Evolutionary conservation across 495 filamentous ascomycete species (phyloP).

Genomic region (Podospora comata): DNA sequence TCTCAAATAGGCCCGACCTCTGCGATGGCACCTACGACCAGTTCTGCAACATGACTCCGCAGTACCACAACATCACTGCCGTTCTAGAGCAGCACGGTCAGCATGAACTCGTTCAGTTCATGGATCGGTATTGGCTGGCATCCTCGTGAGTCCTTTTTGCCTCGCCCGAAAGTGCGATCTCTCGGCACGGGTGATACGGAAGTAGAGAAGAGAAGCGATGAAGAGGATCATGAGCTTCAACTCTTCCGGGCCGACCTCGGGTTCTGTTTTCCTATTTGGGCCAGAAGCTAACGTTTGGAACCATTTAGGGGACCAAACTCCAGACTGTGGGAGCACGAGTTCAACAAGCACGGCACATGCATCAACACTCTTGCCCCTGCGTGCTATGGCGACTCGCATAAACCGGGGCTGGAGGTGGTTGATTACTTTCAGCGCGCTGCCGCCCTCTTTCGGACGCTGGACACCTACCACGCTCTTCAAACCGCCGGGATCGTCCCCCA

Average conservation of each 20-base stretch:
- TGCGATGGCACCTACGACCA: conserved; percentile 78
- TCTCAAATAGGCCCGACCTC: conserved; percentile 63
- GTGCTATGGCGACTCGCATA: conserved; percentile 67
- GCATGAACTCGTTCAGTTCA: conserved; percentile 62
- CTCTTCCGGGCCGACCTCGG: not conserved
- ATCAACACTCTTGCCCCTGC: conserved; percentile 65
- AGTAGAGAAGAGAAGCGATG: not conserved
- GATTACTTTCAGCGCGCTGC: conserved; percentile 62
- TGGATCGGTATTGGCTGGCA: conserved; percentile 74
- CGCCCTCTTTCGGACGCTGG: conserved; percentile 56
- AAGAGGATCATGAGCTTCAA: not conserved
- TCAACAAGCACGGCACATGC: conserved; percentile 80
- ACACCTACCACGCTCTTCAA: conserved; percentile 56
- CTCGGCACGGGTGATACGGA: not conserved
- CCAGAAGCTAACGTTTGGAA: not conserved
- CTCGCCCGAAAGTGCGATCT: not conserved
- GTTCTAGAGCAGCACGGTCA: conserved; percentile 63
- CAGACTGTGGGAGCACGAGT: conserved; percentile 80
- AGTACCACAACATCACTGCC: conserved; percentile 66
- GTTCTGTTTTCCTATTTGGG: not conserved
- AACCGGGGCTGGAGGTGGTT: conserved; percentile 54
- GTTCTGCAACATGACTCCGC: conserved; percentile 65
- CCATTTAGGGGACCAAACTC: conserved; percentile 53
- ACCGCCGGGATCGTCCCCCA: conserved; percentile 63
- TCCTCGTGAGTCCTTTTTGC: conserved; percentile 35